These are phyloP conservation scores for Tuber microsphaerosporum DNA, from an alignment of 495 filamentous ascomycete species.

Conservation along the genomic window DNA sequence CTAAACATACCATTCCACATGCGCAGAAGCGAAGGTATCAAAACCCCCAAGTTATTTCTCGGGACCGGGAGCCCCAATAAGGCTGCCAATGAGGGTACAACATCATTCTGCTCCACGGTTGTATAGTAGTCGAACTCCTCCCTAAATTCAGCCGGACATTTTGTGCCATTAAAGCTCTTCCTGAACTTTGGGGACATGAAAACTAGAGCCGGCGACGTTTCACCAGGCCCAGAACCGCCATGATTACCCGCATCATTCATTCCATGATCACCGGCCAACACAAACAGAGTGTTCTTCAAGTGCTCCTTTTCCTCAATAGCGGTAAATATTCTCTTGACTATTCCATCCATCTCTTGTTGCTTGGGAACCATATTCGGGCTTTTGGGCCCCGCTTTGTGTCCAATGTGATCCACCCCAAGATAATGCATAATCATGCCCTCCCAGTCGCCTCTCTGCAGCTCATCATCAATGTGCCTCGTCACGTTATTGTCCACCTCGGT, in stretches of 20 bases:
- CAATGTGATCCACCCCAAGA: slow-evolving; percentile 93
- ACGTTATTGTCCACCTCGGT: slow-evolving; percentile 97
- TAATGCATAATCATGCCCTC: slow-evolving; percentile 91
- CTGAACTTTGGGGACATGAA: slow-evolving; percentile 85
- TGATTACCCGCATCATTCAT: slow-evolving; percentile 99
- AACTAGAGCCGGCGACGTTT: slow-evolving; percentile 85
- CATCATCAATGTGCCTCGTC: slow-evolving; percentile 73
- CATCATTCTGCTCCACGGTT: slow-evolving; percentile 82
- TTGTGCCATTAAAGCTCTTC: slow-evolving; percentile 43
- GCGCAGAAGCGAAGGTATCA: slow-evolving; percentile 68
- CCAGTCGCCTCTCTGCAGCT: slow-evolving; percentile 76
- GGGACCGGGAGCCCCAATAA: slow-evolving; percentile 82
- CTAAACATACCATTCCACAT: slow-evolving; percentile 55
- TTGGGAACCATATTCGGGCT: slow-evolving; percentile 89
- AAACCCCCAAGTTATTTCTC: slow-evolving; percentile 83
- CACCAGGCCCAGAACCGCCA: slow-evolving; percentile 82
- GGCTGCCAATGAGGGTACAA: slow-evolving; percentile 81
- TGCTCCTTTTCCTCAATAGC: slow-evolving; percentile 64
- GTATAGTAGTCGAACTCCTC: slow-evolving; percentile 72
- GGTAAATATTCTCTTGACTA: slow-evolving; percentile 67
- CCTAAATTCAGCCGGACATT: slow-evolving; percentile 43
- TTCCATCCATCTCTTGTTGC: slow-evolving; percentile 85
- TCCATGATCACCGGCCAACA: slow-evolving; percentile 89
- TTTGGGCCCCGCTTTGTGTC: slow-evolving; percentile 87
- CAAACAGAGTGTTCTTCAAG: slow-evolving; percentile 68